A percentile compares a stretch with the other conserved stretches of the same genome.
phyloP scores from a whole-genome alignment of 257 asterid genomes.

The Anisodus acutangulus region DNA sequence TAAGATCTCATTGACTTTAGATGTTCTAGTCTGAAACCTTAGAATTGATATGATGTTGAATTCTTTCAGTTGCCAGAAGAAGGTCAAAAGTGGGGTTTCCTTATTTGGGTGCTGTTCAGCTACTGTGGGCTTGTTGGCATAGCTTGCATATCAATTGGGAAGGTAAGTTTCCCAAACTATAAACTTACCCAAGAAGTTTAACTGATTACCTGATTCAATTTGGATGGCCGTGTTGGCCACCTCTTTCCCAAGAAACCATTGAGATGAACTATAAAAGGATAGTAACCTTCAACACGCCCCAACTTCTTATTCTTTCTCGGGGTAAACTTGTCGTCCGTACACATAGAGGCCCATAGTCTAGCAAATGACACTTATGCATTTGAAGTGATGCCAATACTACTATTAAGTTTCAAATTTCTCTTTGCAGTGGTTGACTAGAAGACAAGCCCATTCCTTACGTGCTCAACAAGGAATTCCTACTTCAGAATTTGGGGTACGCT shows the following conservation, averaged over 20 bases:
- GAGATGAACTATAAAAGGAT: neutral
- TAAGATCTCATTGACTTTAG: neutral
- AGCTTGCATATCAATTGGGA: constrained; percentile 77
- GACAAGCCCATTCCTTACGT: constrained; percentile 83
- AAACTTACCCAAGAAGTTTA: neutral
- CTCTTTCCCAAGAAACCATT: neutral
- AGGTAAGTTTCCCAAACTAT: constrained; percentile 54
- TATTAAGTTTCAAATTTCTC: constrained; percentile 16
- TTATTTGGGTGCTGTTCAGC: constrained; percentile 95
- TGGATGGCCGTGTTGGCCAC: neutral
- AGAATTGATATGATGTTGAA: constrained; percentile 18
- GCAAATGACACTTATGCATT: constrained; percentile 2
- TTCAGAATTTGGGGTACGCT: constrained; percentile 92
- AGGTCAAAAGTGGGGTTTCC: constrained; percentile 99
- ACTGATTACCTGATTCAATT: neutral
- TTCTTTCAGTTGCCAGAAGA: constrained; percentile 79
- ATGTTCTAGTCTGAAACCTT: neutral
- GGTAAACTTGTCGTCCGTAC: neutral
- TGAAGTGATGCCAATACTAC: neutral
- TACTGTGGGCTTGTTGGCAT: constrained; percentile 91
- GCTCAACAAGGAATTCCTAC: constrained; percentile 96
- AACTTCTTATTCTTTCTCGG: constrained; percentile 14
- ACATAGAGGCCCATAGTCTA: neutral
- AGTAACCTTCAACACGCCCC: neutral
- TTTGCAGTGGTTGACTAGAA: constrained; percentile 86